A percentile compares a stretch with the other conserved stretches of the same genome.
Conservation (phyloP, 208 protist species). For the Leishmania major region DNA sequence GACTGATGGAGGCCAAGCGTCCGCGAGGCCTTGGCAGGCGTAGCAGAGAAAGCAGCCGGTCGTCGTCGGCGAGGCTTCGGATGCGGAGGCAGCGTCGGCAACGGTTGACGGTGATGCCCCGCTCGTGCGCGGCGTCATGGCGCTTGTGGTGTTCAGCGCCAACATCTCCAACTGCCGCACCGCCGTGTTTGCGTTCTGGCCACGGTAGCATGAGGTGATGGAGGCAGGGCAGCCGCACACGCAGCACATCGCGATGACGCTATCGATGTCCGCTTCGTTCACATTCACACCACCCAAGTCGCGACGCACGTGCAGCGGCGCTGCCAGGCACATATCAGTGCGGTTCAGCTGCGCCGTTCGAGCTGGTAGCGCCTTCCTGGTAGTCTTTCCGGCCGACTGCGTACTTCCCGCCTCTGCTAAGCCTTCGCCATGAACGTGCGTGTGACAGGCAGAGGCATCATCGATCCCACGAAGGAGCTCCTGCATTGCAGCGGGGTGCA, state of each 20-base stretch:
- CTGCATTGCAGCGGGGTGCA: conserved; percentile 26
- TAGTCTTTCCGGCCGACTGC: not conserved
- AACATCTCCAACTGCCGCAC: not conserved
- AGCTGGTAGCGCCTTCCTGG: conserved; percentile 19
- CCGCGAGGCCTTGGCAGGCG: conserved; percentile 22
- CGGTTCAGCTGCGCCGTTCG: conserved; percentile 40
- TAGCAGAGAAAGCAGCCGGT: conserved; percentile 22
- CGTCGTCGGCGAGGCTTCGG: not conserved
- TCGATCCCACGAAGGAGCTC: conserved; percentile 14
- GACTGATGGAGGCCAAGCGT: conserved; percentile 17
- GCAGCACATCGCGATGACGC: conserved; percentile 19
- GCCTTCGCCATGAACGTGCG: not conserved
- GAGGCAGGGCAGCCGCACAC: conserved; percentile 31
- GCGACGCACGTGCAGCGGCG: conserved; percentile 8
- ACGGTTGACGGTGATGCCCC: not conserved
- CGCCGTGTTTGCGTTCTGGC: not conserved
- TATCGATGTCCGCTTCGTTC: not conserved
- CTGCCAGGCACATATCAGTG: conserved; percentile 11
- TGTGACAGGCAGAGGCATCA: not conserved
- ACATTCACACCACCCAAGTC: not conserved
- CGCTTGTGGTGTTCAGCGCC: not conserved
- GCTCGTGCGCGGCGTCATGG: not conserved
- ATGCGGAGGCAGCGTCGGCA: not conserved
- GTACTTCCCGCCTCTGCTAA: not conserved
- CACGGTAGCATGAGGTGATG: not conserved